Conservation (phyloP, 192 early-diverging fungal species). For the Linnemannia hyalina region DNA sequence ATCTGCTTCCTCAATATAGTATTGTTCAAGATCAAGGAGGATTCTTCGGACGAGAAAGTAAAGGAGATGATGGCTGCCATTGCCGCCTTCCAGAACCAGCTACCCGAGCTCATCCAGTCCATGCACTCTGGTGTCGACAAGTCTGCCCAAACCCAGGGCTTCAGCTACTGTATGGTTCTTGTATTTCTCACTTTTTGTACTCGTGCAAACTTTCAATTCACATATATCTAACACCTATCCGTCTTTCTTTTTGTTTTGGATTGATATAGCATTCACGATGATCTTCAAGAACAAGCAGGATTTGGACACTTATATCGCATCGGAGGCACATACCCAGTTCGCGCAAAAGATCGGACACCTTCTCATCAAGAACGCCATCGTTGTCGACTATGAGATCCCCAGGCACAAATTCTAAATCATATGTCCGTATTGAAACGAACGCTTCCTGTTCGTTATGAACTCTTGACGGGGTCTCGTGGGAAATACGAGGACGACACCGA, state of each 20-base stretch:
- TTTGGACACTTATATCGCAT: not conserved
- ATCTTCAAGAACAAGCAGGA: constrained; percentile 1
- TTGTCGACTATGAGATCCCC: not conserved
- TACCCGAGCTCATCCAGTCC: not conserved
- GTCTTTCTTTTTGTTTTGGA: no score
- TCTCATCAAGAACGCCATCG: not conserved
- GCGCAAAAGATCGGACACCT: not conserved
- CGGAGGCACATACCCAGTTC: constrained; percentile 4
- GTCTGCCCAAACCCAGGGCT: not conserved
- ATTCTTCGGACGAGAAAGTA: not conserved
- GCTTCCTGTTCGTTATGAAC: not conserved
- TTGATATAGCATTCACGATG: not conserved
- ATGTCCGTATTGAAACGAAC: not conserved
- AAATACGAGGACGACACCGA: not conserved
- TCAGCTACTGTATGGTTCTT: not conserved
- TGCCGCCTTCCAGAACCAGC: constrained; percentile 6
- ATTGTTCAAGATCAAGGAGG: not conserved
- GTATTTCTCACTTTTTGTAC: not conserved
- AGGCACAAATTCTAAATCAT: not conserved
- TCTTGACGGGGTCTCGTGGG: not conserved
- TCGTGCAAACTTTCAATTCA: not conserved
- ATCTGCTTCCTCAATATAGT: not conserved
- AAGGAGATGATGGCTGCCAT: not conserved
- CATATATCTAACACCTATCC: not conserved
- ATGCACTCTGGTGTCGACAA: constrained; percentile 5